Conservation (phyloP, 768 basidiomycete genomes). For the Baorangia bicolor region DNA sequence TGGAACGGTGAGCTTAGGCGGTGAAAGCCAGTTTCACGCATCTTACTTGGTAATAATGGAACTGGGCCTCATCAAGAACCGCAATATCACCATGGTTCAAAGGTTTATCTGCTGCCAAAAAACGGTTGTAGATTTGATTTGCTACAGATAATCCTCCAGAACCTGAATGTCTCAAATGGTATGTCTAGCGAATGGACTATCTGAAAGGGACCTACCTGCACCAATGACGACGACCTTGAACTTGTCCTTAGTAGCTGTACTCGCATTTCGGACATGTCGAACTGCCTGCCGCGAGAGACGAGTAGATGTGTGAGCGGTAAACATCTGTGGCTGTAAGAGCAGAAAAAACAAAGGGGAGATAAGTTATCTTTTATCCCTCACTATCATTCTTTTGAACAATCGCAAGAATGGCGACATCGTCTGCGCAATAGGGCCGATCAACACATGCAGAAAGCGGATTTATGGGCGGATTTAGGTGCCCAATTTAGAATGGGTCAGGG, state of each 20-base stretch:
- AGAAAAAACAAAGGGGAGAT: neutral
- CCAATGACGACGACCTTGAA: conserved; percentile 88
- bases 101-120: conserved; percentile 65
- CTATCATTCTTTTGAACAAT: neutral
- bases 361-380: neutral
- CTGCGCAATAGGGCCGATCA: no score
- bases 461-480: no score
- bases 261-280: conserved; percentile 21
- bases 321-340: conserved; percentile 1
- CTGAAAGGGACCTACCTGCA: conserved; percentile 54
- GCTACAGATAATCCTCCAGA: conserved; percentile 81
- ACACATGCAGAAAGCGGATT: no score
- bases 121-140: conserved; percentile 83
- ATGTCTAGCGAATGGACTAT: neutral
- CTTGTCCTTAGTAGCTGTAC: conserved; percentile 43
- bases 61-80: conserved; percentile 77
- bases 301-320: neutral
- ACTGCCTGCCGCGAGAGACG: conserved; percentile 3
- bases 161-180: conserved; percentile 44
- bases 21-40: neutral
- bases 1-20: neutral
- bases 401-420: conserved; percentile 18
- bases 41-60: conserved; percentile 81
- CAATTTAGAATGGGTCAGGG: no score
- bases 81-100: conserved; percentile 77